phyloP scores from a whole-genome alignment of 495 filamentous ascomycete genomes.

The Ramalina intermedia region DNA sequence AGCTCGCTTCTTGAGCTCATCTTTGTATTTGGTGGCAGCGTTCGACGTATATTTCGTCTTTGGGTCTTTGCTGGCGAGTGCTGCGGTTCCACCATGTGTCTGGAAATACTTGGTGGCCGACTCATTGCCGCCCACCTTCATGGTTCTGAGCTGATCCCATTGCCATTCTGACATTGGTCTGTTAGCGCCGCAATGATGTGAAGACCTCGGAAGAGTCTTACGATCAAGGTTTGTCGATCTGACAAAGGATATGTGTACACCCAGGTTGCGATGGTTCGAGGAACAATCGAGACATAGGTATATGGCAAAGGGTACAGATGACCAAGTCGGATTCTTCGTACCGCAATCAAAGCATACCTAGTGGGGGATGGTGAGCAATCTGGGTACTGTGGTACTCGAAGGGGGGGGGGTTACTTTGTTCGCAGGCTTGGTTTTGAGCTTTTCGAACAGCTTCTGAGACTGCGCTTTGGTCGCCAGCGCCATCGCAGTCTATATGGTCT shows the following conservation, averaged over 20 bases:
- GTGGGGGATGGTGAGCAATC: conserved; percentile 12
- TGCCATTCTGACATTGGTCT: conserved; percentile 63
- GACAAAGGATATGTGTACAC: conserved; percentile 95
- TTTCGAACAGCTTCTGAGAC: conserved; percentile 96
- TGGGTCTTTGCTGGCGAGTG: conserved; percentile 84
- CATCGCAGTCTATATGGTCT: conserved; percentile 31
- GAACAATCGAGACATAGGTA: conserved; percentile 98
- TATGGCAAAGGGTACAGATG: conserved; percentile 91
- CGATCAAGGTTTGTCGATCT: conserved; percentile 95
- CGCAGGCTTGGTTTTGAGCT: conserved; percentile 80
- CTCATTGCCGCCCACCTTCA: conserved; percentile 98
- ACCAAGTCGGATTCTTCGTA: conserved; percentile 95
- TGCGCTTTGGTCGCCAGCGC: conserved; percentile 80
- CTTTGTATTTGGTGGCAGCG: conserved; percentile 89
- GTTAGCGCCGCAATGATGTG: background rate
- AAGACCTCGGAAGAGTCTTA: conserved; percentile 35
- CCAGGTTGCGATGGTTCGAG: conserved; percentile 78
- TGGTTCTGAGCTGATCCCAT: conserved; percentile 95
- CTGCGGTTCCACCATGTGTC: conserved; percentile 83
- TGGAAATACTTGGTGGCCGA: conserved; percentile 97
- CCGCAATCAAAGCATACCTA: conserved; percentile 96
- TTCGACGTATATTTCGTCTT: conserved; percentile 93
- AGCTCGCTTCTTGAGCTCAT: conserved; percentile 74
- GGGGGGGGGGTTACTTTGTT: conserved; percentile 57
- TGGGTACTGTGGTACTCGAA: background rate